phyloP scores from a whole-genome alignment of 2,329 filamentous ascomycete species.

The Penicillium verrucosum region DNA sequence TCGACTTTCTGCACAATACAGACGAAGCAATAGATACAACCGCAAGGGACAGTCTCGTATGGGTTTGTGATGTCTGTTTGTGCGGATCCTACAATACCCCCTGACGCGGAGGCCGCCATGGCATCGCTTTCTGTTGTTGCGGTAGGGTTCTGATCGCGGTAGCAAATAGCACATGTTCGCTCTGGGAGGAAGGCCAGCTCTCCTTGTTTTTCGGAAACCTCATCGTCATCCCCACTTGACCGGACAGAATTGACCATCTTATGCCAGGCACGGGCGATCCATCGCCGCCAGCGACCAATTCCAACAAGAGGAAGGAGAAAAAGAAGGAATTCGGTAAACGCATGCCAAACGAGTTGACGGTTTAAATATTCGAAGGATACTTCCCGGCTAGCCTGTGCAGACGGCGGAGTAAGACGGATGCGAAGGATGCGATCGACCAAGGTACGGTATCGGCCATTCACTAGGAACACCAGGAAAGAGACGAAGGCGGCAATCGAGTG shows the following conservation, averaged over 20 bases:
- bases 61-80: conserved; percentile 95
- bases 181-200: conserved; percentile 85
- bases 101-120: conserved; percentile 62
- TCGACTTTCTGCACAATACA: conserved; percentile 89
- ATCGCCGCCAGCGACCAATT: conserved; percentile 86
- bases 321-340: conserved; percentile 98
- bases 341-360: conserved; percentile 96
- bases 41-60: conserved; percentile 85
- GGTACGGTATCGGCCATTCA: conserved; percentile 88
- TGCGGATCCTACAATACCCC: conserved; percentile 79
- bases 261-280: conserved; percentile 82
- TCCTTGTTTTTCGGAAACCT: conserved; percentile 55
- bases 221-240: conserved; percentile 48
- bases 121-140: conserved; percentile 71
- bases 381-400: conserved; percentile 80
- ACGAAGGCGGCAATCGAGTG: conserved; percentile 78
- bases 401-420: conserved; percentile 80
- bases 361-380: conserved; percentile 98
- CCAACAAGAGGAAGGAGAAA: conserved; percentile 96
- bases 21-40: conserved; percentile 93
- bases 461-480: conserved; percentile 86
- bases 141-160: conserved; percentile 80
- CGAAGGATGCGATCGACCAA: conserved; percentile 79
- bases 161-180: conserved; percentile 93
- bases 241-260: conserved; percentile 67